These are phyloP conservation scores for Cryptococcus hybrid DNA, from an alignment of 1,284 basidiomycete genomes.

Conservation along the genomic window DNA sequence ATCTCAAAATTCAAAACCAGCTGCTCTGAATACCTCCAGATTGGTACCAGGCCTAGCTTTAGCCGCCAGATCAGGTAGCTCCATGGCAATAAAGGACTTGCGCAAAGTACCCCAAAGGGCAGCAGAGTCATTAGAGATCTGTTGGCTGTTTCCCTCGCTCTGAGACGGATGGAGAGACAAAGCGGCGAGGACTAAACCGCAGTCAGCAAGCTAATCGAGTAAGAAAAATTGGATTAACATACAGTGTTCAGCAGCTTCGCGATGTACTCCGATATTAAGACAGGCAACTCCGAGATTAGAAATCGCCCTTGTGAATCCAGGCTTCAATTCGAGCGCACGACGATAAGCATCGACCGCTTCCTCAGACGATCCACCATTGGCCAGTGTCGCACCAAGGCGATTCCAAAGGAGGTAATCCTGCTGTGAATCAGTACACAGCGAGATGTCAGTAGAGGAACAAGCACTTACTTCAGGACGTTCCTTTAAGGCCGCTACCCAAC, in stretches of 20 bases:
- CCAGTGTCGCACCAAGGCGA: conserved; percentile 87
- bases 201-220: neutral
- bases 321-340: conserved; percentile 87
- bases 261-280: conserved; percentile 89
- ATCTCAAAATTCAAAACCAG: conserved; percentile 77
- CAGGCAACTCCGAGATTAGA: conserved; percentile 98
- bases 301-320: conserved; percentile 95
- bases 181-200: conserved; percentile 68
- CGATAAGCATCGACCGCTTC: conserved; percentile 94
- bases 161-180: conserved; percentile 67
- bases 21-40: conserved; percentile 68
- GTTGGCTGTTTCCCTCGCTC: conserved; percentile 14
- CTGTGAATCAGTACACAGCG: neutral
- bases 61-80: conserved; percentile 56
- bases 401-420: conserved; percentile 98
- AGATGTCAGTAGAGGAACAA: neutral
- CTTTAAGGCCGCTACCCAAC: conserved; percentile 81
- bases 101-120: conserved; percentile 92
- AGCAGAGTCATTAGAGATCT: conserved; percentile 47
- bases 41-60: conserved; percentile 54
- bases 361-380: conserved; percentile 92
- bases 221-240: conserved; percentile 11
- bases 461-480: conserved; percentile 64
- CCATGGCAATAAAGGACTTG: conserved; percentile 78
- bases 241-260: conserved; percentile 93